A percentile compares a stretch with the other conserved stretches of the same genome.
Conservation (phyloP, 2,329 filamentous ascomycete genomes). For the Arthrobotrys conoides region DNA sequence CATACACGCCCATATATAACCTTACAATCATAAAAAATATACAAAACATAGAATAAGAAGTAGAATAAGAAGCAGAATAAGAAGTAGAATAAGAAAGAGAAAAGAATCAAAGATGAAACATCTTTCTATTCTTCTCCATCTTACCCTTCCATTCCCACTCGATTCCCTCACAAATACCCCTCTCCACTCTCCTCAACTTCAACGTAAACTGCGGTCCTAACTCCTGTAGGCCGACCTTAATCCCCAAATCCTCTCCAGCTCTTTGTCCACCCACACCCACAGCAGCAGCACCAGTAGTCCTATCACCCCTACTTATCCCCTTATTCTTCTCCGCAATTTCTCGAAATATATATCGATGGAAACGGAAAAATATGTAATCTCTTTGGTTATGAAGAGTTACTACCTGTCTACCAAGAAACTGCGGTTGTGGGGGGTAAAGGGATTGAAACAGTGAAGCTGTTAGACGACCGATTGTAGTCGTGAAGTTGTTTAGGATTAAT, state of each 20-base stretch:
- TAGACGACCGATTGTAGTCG: conserved; percentile 88
- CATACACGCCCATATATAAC: neutral
- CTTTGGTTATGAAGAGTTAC: conserved; percentile 94
- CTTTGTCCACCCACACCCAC: conserved; percentile 73
- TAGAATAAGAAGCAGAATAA: no score
- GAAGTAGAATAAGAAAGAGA: neutral
- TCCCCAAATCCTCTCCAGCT: conserved; percentile 79
- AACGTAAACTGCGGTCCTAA: conserved; percentile 86
- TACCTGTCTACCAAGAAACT: conserved; percentile 88
- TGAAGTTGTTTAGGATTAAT: conserved; percentile 92
- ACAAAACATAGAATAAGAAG: neutral
- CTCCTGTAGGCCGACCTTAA: conserved; percentile 90
- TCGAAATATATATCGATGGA: conserved; percentile 92
- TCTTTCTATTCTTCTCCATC: conserved; percentile 94
- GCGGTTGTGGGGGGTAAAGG: conserved; percentile 83
- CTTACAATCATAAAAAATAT: neutral
- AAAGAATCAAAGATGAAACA: conserved; percentile 83
- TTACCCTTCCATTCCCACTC: conserved; percentile 97
- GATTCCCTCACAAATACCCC: conserved; percentile 84
- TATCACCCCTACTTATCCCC: conserved; percentile 58
- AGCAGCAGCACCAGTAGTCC: conserved; percentile 76
- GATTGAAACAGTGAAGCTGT: conserved; percentile 87
- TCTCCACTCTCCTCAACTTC: conserved; percentile 91
- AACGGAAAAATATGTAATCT: conserved; percentile 93
- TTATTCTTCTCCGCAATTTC: conserved; percentile 69